Conservation (phyloP, 1,284 basidiomycete genomes). For the Leucoagaricus sp. region DNA sequence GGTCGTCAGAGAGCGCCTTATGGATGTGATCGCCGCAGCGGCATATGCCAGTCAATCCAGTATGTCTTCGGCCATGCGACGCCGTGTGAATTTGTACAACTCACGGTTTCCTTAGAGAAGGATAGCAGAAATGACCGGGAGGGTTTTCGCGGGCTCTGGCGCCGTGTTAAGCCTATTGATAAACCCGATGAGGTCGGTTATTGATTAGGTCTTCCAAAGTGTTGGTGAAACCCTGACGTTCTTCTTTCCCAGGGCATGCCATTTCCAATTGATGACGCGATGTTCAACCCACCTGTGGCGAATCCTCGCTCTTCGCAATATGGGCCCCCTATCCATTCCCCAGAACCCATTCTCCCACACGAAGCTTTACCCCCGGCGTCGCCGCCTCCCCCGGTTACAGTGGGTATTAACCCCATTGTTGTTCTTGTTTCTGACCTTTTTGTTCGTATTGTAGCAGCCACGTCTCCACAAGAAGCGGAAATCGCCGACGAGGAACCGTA, state of each 20-base stretch:
- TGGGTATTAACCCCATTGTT: not conserved
- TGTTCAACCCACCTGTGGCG: slow-evolving; percentile 64
- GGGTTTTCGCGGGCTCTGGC: slow-evolving; percentile 68
- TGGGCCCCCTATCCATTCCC: slow-evolving; percentile 33
- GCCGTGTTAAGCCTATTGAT: slow-evolving; percentile 63
- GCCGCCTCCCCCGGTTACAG: slow-evolving; percentile 25
- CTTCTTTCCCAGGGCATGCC: slow-evolving; percentile 56
- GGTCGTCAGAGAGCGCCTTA: slow-evolving; percentile 69
- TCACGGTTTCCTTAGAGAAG: slow-evolving; percentile 25
- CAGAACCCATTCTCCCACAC: slow-evolving; percentile 29
- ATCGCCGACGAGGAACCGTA: slow-evolving; percentile 47
- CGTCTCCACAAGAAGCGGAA: slow-evolving; percentile 35
- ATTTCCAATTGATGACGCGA: slow-evolving; percentile 71
- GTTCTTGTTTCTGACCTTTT: slow-evolving; percentile 6
- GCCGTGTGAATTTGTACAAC: not conserved
- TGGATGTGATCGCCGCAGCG: slow-evolving; percentile 74
- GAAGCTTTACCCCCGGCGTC: slow-evolving; percentile 26
- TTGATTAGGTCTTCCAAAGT: not conserved
- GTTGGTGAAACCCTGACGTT: not conserved
- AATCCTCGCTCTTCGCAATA: slow-evolving; percentile 30
- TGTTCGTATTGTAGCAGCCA: slow-evolving; percentile 20
- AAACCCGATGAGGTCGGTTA: slow-evolving; percentile 64
- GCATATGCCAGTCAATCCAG: slow-evolving; percentile 56
- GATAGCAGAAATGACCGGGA: slow-evolving; percentile 36
- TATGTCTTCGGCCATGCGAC: not conserved